A percentile compares a stretch with the other conserved stretches of the same genome.
Evolutionary conservation across 768 basidiomycete genomes (phyloP).

Genomic region (Imleria badia): DNA sequence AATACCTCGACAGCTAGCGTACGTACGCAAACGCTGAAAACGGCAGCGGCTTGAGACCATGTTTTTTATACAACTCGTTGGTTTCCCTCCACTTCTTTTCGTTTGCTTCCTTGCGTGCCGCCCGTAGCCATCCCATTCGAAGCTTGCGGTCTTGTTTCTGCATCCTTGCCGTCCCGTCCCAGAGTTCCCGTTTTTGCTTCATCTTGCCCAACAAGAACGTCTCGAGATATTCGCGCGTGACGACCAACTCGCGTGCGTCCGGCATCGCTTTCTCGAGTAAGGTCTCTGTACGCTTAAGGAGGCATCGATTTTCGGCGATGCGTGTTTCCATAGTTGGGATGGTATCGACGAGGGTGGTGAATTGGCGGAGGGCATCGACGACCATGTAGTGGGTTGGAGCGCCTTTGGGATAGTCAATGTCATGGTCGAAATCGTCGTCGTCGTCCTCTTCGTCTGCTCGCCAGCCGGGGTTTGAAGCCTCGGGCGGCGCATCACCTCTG

Average conservation of each 20-base stretch:
- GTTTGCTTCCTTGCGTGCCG: slow-evolving; percentile 18
- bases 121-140: slow-evolving; percentile 26
- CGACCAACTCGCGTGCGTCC: slow-evolving; percentile 18
- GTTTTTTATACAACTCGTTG: slow-evolving; percentile 10
- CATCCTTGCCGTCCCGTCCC: slow-evolving; percentile 32
- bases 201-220: slow-evolving; percentile 24
- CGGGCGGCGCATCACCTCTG: too few species aligned
- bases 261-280: slow-evolving; percentile 15
- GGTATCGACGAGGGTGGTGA: slow-evolving; percentile 23
- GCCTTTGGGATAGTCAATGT: slow-evolving; percentile 4
- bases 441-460: slow-evolving; percentile 3
- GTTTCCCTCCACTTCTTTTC: slow-evolving; percentile 20
- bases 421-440: not conserved
- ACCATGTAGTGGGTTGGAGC: slow-evolving; percentile 25
- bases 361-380: slow-evolving; percentile 29
- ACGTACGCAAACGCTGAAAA: slow-evolving; percentile 28
- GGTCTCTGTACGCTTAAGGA: slow-evolving; percentile 18
- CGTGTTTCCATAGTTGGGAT: slow-evolving; percentile 19
- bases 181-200: slow-evolving; percentile 32
- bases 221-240: slow-evolving; percentile 30
- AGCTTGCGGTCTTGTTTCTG: slow-evolving; percentile 20
- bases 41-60: slow-evolving; percentile 15
- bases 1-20: not conserved
- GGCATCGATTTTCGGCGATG: slow-evolving; percentile 18
- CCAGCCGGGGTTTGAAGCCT: not conserved